Conservation (phyloP, 257 asterid species). For the Salvia splendens region DNA sequence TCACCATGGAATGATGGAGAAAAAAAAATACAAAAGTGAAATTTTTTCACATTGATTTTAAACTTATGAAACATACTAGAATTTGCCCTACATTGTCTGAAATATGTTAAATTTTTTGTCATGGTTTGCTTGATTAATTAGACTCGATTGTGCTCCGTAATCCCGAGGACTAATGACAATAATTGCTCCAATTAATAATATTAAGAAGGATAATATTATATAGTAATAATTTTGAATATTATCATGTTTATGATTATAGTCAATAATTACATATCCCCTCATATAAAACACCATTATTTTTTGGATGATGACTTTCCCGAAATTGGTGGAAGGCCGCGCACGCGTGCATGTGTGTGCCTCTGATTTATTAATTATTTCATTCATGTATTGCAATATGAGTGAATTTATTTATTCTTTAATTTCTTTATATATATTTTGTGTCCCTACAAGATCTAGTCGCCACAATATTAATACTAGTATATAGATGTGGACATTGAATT, state of each 20-base stretch:
- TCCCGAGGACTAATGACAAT: conserved; percentile 17
- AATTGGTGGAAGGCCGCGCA: conserved; percentile 42
- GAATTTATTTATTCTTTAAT: not conserved
- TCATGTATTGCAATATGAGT: conserved; percentile 12
- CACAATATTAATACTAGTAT: not conserved
- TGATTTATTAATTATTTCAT: conserved; percentile 34
- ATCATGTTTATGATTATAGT: conserved; percentile 30
- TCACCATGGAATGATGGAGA: no score
- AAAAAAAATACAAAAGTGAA: no score
- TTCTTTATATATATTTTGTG: not conserved
- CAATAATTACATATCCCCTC: conserved; percentile 26
- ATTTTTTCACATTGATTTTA: no score
- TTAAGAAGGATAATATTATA: conserved; percentile 24
- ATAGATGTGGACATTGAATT: not conserved
- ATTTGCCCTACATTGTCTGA: no score
- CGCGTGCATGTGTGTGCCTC: conserved; percentile 37
- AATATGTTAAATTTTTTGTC: no score
- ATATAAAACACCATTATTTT: conserved; percentile 47
- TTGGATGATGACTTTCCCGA: conserved; percentile 28
- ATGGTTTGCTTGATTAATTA: not conserved
- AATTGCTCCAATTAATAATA: conserved; percentile 28
- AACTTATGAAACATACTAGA: no score
- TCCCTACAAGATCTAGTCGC: not conserved
- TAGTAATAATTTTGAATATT: conserved; percentile 18
- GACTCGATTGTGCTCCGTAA: not conserved